Evolutionary conservation across 495 filamentous ascomycete genomes (phyloP), one percentile per base, ranked within the genome.

Genomic region (Glutinoglossum americanum): DNA sequence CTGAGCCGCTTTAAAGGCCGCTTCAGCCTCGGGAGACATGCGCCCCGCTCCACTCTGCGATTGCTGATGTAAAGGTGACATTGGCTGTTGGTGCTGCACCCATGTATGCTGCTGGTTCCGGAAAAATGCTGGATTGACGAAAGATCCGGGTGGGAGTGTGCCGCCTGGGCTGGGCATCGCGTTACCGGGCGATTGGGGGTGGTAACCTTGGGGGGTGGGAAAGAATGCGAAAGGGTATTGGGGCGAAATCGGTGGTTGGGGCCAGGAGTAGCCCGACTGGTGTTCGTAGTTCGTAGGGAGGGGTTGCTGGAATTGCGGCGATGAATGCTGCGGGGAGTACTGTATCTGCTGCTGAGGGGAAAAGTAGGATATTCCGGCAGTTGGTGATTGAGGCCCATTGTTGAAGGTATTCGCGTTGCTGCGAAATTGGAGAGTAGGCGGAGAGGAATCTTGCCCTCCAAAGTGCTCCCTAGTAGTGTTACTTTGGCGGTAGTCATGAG

Each of bases 41-140:
- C 54, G 33, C 53, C 9, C 53, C 3, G 54, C 30, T 23, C 33
- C 54, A n/a, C 68, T 62, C 60, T 74, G 76, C 60, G 72, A 69
- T 19, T 68, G 58, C 45, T 65, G 61, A 49, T 64, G 59, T 23
- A 37, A 27, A 44, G 35, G 55, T 13, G n/a, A 3, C n/a, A 21
- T 6, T 39, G 8, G 13, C 32, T 32, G 66, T 55, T 69, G 66
- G 55, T 70, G 72, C 17, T 41, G 37, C 51, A 10, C n/a, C 28
- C 73, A 70, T 28, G 68, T 71, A 41, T 73, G 71, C 55, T 73
- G 71, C 57, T 73, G 56, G 27, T 67, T 66, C 60, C 71, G 71
- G 60, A 85, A 73, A 68, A 86, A 82, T 0, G 78, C 72, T 6
- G 83, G 83, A 56, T 82, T 85, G 60, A 86, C 73, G 55, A 81